Percentiles rank a stretch among this genome's conserved stretches.
These are phyloP conservation scores for Populus euphratica DNA, from an alignment of 345 rosid genomes.

Conservation along the genomic window DNA sequence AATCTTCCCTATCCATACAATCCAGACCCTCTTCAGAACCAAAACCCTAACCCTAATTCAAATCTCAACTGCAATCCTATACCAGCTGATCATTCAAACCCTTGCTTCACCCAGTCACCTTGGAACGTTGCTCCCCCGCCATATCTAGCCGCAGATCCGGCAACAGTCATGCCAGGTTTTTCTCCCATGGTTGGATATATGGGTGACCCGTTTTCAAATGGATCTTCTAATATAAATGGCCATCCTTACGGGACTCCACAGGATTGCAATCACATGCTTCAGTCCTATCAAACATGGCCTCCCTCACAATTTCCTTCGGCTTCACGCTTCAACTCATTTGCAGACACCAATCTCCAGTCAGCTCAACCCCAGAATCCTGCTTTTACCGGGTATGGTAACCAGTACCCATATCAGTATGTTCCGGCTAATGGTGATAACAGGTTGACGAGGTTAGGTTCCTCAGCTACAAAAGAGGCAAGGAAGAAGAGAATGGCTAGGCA, in stretches of 20 bases:
- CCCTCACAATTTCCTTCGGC: conserved; percentile 40
- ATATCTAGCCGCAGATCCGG: conserved; percentile 32
- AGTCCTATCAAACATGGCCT: conserved; percentile 44
- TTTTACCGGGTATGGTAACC: conserved; percentile 54
- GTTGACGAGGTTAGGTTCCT: conserved; percentile 54
- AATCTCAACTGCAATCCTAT: conserved; percentile 26
- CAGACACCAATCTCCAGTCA: conserved; percentile 28
- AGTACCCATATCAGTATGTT: conserved; percentile 46
- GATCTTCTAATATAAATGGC: conserved; percentile 26
- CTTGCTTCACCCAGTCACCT: conserved; percentile 39
- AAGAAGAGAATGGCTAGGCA: conserved; percentile 99
- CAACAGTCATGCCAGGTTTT: conserved; percentile 28
- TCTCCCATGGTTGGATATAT: conserved; percentile 36
- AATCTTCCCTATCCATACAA: conserved; percentile 30
- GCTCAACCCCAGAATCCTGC: conserved; percentile 14
- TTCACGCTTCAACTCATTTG: conserved; percentile 30
- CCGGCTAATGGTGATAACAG: conserved; percentile 46
- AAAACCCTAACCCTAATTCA: conserved; percentile 41
- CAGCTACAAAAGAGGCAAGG: conserved; percentile 89
- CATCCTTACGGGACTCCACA: conserved; percentile 30
- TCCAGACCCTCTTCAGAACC: conserved; percentile 45
- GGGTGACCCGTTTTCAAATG: conserved; percentile 37
- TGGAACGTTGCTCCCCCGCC: conserved; percentile 42
- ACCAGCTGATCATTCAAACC: conserved; percentile 35
- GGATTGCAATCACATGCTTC: conserved; percentile 41